These are phyloP conservation scores for Mangifera indica DNA, from an alignment of 345 rosid genomes.

Conservation along the genomic window DNA sequence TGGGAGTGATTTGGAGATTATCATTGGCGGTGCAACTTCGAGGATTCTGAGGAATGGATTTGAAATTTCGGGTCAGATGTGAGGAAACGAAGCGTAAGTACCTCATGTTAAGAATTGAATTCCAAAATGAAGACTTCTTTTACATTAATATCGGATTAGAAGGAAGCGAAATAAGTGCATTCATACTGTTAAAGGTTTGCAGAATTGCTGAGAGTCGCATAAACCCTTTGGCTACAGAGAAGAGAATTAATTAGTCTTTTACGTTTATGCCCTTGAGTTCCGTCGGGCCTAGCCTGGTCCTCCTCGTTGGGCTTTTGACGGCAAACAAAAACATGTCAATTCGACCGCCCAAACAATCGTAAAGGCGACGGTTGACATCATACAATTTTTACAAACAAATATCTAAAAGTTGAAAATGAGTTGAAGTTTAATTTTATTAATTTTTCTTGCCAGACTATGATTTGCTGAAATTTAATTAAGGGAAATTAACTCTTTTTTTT, in stretches of 20 bases:
- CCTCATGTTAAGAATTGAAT: conserved; percentile 35
- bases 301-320: neutral
- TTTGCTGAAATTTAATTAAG: too few relatives aligned
- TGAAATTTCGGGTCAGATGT: conserved; percentile 32
- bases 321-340: too few relatives aligned
- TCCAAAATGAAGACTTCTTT: neutral
- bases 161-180: neutral
- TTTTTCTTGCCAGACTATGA: too few relatives aligned
- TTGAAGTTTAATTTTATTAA: too few relatives aligned
- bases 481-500: too few relatives aligned
- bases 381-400: too few relatives aligned
- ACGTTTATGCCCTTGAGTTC: neutral
- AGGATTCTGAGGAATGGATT: conserved; percentile 16
- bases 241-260: neutral
- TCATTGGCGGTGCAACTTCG: conserved; percentile 6
- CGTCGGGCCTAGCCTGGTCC: neutral
- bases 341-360: too few relatives aligned
- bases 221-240: conserved; percentile 11
- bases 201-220: neutral
- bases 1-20: conserved; percentile 19
- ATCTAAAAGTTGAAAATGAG: too few relatives aligned
- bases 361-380: too few relatives aligned
- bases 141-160: neutral
- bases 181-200: neutral
- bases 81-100: conserved; percentile 43